Base-by-base conservation (phyloP, 2,329 filamentous ascomycete species). In the Gnomoniopsis smithogilvyi region DNA sequence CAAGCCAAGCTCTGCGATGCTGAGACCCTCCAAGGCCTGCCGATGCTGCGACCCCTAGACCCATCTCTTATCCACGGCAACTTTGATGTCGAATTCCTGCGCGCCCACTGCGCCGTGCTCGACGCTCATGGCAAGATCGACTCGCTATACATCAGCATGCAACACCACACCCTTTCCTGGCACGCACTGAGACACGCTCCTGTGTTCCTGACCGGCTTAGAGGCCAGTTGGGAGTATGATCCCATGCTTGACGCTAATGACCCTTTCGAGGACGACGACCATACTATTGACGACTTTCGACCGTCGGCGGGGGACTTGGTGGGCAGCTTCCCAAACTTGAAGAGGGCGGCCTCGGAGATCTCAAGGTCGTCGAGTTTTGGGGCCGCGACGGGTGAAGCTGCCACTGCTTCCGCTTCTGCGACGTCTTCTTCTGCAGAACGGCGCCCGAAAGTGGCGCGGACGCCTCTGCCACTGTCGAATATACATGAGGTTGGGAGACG, bases 91-190 rank as follows among this genome's bases (percentile, higher is more conserved):
- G 75, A 78, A 8, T 86, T 86, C 57, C 72, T 86, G 26, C 74
- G 73, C 26, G 68, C 73, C 45, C 73, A 85, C 67, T 85, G 83
- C 64, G 83, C 81, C n/a, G 80, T 85, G 3, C 75, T 79, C 51
- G 80, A 83, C 50, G 72, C 74, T 3, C 77, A 74, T 55, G 83
- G 82, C 47, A 81, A 80, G 64, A 80, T 85, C 24, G 80, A 85
- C 64, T 84, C 82, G 21, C 69, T 86, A 15, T 86, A 86, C 64
- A 83, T 86, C 58, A 81, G 82, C 57, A 82, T 84, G 80, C 72
- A 75, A 14, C 67, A 75, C 6, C 78, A 81, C 57, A 79, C 77
- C 7, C 72, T 86, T n/a, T 82, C 81, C 2, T 86, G 83, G 83
- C 75, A 79, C 60, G 77, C 75, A 36, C 70, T 86, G 33, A 75